Conservation (phyloP, 2,329 filamentous ascomycete species). For the Camillea tinctor region DNA sequence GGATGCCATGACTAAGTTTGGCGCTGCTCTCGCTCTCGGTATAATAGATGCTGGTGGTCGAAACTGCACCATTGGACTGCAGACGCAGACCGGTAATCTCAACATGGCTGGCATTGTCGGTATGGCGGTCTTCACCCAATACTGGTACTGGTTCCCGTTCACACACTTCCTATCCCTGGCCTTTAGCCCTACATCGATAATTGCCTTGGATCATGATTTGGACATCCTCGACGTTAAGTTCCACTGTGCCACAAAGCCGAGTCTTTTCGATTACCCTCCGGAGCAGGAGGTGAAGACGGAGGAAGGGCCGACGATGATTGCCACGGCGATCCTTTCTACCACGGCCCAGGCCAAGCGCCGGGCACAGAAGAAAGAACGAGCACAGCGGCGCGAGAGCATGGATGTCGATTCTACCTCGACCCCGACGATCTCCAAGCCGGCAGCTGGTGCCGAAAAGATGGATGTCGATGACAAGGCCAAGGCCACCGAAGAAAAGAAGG, state of each 20-base stretch:
- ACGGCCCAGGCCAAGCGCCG: constrained; percentile 95
- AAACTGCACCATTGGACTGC: constrained; percentile 96
- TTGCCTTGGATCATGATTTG: constrained; percentile 89
- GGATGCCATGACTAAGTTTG: constrained; percentile 99
- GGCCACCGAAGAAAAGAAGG: constrained; percentile 58
- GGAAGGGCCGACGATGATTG: constrained; percentile 89
- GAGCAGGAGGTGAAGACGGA: constrained; percentile 95
- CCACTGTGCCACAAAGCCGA: constrained; percentile 90
- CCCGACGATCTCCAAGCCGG: constrained; percentile 61
- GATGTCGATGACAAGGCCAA: constrained; percentile 68
- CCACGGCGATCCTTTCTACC: constrained; percentile 92
- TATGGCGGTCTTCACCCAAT: constrained; percentile 97
- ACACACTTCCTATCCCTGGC: constrained; percentile 95
- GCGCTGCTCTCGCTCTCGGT: constrained; percentile 86
- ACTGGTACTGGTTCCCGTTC: constrained; percentile 99
- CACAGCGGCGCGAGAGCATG: constrained; percentile 90
- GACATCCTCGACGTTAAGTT: constrained; percentile 95
- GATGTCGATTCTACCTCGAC: constrained; percentile 81
- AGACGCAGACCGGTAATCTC: constrained; percentile 96
- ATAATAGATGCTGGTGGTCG: constrained; percentile 98
- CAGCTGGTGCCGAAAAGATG: constrained; percentile 76
- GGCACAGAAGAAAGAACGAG: constrained; percentile 89
- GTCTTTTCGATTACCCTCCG: constrained; percentile 95
- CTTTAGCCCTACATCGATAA: constrained; percentile 95
- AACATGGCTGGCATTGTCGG: constrained; percentile 99